These are phyloP conservation scores for Lobosporangium transversale DNA, from an alignment of 192 early-diverging fungal genomes.

Conservation along the genomic window DNA sequence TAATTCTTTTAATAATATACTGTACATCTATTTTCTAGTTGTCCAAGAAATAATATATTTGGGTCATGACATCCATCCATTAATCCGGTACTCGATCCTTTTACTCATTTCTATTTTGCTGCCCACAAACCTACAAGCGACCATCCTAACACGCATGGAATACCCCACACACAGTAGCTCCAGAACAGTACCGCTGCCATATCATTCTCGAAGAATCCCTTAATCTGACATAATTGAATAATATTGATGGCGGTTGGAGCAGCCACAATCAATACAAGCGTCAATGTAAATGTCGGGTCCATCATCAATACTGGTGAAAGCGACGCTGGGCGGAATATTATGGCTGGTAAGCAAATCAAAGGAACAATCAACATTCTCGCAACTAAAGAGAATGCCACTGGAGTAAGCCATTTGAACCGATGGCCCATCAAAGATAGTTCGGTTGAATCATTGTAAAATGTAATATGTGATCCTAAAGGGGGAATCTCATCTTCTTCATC, in stretches of 20 bases:
- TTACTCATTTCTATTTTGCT: no score
- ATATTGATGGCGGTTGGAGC: conserved; percentile 79
- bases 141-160: conserved; percentile 44
- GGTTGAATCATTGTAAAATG: conserved; percentile 66
- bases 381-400: conserved; percentile 33
- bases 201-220: conserved; percentile 76
- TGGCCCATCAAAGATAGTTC: conserved; percentile 52
- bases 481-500: conserved; percentile 8
- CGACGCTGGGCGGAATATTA: conserved; percentile 22
- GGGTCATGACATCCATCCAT: no score
- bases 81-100: no score
- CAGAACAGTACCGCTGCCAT: conserved; percentile 73
- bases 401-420: conserved; percentile 20
- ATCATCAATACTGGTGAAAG: conserved; percentile 55
- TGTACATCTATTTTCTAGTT: no score
- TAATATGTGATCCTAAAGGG: conserved; percentile 7
- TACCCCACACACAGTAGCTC: conserved; percentile 65
- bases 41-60: no score
- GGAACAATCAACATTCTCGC: conserved; percentile 53
- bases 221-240: conserved; percentile 74
- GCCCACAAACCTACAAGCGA: conserved; percentile 33
- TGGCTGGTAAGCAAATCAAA: conserved; percentile 48
- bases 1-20: no score
- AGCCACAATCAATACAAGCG: conserved; percentile 66
- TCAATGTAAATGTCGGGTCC: conserved; percentile 72